Conservation (phyloP, 768 basidiomycete genomes). For the Austroboletus eburneus region DNA sequence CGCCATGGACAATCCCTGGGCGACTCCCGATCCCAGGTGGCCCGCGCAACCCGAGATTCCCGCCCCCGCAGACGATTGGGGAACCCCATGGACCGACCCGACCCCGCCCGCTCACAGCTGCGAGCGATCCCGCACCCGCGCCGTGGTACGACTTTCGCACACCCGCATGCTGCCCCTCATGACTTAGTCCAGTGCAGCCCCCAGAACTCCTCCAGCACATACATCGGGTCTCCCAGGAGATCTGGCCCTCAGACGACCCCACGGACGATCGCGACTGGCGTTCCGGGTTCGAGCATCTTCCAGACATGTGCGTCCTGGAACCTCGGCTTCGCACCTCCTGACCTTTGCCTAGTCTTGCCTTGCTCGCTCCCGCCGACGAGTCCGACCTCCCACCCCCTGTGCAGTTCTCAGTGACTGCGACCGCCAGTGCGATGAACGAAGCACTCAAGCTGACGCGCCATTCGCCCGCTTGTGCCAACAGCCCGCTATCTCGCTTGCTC, state of each 20-base stretch:
- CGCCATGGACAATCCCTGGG: constrained; percentile 74
- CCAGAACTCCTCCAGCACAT: constrained; percentile 60
- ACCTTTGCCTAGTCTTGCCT: constrained; percentile 25
- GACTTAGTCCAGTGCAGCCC: constrained; percentile 44
- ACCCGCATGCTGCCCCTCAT: constrained; percentile 13
- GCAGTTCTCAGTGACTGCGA: constrained; percentile 53
- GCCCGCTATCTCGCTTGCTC: constrained; percentile 68
- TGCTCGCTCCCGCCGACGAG: constrained; percentile 51
- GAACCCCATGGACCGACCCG: too few relatives aligned
- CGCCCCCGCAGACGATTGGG: background rate
- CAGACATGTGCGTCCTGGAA: constrained; percentile 51
- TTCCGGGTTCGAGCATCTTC: constrained; percentile 44
- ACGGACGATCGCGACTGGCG: constrained; percentile 34
- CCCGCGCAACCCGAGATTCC: too few relatives aligned
- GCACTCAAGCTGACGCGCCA: constrained; percentile 64
- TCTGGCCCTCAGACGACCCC: constrained; percentile 44
- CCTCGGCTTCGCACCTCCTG: background rate
- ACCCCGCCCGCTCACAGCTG: too few relatives aligned
- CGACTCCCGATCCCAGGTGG: constrained; percentile 31
- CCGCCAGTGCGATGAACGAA: constrained; percentile 54
- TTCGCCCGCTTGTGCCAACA: constrained; percentile 45
- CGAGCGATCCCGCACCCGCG: too few relatives aligned
- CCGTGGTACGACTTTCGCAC: constrained; percentile 50
- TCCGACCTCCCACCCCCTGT: constrained; percentile 41
- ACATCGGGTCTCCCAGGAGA: constrained; percentile 44